These are phyloP conservation scores for Fusarium albosuccineum DNA, from an alignment of 2,329 filamentous ascomycete species.

Conservation along the genomic window DNA sequence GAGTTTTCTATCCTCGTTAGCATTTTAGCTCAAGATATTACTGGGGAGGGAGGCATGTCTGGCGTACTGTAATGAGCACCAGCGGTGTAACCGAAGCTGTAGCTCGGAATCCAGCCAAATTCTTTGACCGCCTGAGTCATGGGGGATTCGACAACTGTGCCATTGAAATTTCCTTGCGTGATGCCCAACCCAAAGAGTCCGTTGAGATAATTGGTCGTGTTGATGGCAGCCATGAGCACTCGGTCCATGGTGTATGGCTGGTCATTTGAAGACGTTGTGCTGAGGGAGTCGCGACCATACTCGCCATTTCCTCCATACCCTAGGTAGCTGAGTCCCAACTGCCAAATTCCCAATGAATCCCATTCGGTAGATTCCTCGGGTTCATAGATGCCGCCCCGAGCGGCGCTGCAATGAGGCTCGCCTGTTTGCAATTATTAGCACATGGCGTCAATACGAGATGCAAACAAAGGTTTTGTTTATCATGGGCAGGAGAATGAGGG, in stretches of 20 bases:
- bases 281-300: slow-evolving; percentile 70
- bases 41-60: not conserved
- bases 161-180: slow-evolving; percentile 65
- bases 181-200: slow-evolving; percentile 71
- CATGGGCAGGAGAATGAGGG: not conserved
- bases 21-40: not conserved
- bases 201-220: slow-evolving; percentile 67
- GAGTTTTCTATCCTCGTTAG: slow-evolving; percentile 49
- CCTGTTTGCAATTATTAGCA: slow-evolving; percentile 47
- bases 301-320: slow-evolving; percentile 71
- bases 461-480: not conserved
- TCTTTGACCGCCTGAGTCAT: slow-evolving; percentile 70
- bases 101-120: slow-evolving; percentile 73
- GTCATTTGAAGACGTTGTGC: slow-evolving; percentile 55
- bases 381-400: slow-evolving; percentile 72
- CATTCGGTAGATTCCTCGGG: slow-evolving; percentile 67
- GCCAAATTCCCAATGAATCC: slow-evolving; percentile 69
- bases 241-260: slow-evolving; percentile 57
- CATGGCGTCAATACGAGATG: not conserved
- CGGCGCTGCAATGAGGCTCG: slow-evolving; percentile 65
- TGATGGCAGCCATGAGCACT: slow-evolving; percentile 65
- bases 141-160: slow-evolving; percentile 63
- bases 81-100: slow-evolving; percentile 82
- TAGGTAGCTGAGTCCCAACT: slow-evolving; percentile 71
- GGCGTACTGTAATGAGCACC: slow-evolving; percentile 77